A percentile compares a stretch with the other conserved stretches of the same genome.
phyloP scores from a whole-genome alignment of 257 asterid genomes.

The Lantana camara region DNA sequence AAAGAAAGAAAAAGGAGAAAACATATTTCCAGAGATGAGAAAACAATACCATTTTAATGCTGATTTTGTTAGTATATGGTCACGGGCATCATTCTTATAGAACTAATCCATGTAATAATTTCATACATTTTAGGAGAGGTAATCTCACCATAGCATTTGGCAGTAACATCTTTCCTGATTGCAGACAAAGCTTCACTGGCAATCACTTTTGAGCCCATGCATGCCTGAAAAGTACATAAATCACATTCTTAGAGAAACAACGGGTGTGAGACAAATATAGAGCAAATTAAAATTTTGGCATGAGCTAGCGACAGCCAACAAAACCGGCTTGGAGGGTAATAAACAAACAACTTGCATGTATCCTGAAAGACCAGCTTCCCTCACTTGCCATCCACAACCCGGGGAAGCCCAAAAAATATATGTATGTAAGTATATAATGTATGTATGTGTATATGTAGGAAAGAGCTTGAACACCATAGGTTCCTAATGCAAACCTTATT shows the following conservation, averaged over 20 bases:
- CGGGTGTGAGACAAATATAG: neutral
- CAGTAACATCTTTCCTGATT: slow-evolving; percentile 95
- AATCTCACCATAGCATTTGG: slow-evolving; percentile 95
- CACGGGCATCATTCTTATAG: slow-evolving; percentile 3
- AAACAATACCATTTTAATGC: slow-evolving; percentile 7
- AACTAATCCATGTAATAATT: slow-evolving; percentile 5
- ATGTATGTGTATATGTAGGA: neutral
- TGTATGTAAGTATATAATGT: neutral
- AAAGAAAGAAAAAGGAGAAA: slow-evolving; percentile 13
- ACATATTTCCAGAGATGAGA: neutral
- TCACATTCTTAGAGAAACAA: neutral
- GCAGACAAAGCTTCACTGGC: slow-evolving; percentile 98
- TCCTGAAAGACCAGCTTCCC: neutral
- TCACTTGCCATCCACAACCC: neutral
- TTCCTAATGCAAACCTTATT: neutral
- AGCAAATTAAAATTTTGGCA: neutral
- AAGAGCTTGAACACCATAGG: neutral
- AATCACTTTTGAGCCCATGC: slow-evolving; percentile 93
- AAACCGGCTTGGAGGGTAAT: neutral
- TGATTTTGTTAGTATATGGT: neutral
- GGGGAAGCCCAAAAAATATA: neutral
- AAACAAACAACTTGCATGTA: neutral
- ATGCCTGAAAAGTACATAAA: slow-evolving; percentile 60
- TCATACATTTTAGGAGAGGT: slow-evolving; percentile 9
- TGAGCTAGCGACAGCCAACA: neutral